Percentiles rank a stretch among this genome's conserved stretches.
Conservation (phyloP, 2,329 filamentous ascomycete genomes). For the Apiospora aurea region DNA sequence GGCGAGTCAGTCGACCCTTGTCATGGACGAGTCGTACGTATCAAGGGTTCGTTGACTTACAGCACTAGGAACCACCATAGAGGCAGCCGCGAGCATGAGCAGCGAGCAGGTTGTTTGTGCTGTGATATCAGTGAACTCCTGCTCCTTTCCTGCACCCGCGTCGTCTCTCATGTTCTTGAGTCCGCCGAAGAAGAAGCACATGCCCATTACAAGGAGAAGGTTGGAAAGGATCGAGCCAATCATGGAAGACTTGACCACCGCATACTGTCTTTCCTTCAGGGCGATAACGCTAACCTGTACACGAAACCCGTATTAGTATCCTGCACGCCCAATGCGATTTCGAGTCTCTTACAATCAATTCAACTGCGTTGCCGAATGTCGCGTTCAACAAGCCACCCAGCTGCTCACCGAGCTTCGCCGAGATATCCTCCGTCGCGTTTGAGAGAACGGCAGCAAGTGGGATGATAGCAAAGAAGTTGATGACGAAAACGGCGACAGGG, state of each 20-base stretch:
- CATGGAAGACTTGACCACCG: slow-evolving; percentile 98
- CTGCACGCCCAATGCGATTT: slow-evolving; percentile 26
- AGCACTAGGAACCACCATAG: slow-evolving; percentile 79
- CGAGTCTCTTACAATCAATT: slow-evolving; percentile 69
- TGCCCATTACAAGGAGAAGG: slow-evolving; percentile 84
- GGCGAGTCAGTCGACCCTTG: not conserved
- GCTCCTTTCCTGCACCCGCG: slow-evolving; percentile 67
- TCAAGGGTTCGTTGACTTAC: slow-evolving; percentile 45
- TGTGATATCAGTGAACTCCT: slow-evolving; percentile 77
- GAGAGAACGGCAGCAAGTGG: slow-evolving; percentile 76
- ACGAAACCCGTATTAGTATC: slow-evolving; percentile 24
- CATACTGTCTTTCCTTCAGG: slow-evolving; percentile 82
- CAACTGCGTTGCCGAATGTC: slow-evolving; percentile 81
- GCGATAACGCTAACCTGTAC: slow-evolving; percentile 88
- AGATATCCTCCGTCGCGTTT: slow-evolving; percentile 81
- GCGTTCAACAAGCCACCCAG: slow-evolving; percentile 78
- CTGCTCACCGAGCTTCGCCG: slow-evolving; percentile 74
- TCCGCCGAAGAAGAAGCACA: slow-evolving; percentile 81
- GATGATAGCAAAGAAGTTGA: slow-evolving; percentile 84
- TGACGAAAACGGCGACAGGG: slow-evolving; percentile 72
- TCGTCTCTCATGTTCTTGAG: slow-evolving; percentile 65
- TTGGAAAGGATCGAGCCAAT: slow-evolving; percentile 95
- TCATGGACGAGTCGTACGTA: not conserved
- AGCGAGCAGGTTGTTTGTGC: slow-evolving; percentile 79
- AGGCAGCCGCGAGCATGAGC: slow-evolving; percentile 78